Base-by-base conservation (phyloP, 768 basidiomycete genomes). In the Tubosaeta sp. region DNA sequence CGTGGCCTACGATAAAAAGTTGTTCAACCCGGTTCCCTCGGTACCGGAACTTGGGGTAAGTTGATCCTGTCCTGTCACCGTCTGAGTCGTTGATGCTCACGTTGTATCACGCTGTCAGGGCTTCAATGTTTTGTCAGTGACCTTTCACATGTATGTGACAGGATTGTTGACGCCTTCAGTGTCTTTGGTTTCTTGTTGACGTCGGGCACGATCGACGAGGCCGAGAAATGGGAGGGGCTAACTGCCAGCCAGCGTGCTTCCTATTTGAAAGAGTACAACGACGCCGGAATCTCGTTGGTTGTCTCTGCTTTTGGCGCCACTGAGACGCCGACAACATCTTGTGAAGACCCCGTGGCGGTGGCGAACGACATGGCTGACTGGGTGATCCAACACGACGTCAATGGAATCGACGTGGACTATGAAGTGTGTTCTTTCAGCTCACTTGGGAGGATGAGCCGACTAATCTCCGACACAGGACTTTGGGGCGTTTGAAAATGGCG, bases 381-480 rank as follows among this genome's bases (percentile, higher is more conserved):
- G 69, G 77, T 78, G 25, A 69, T 66, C 35, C 25, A 75, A 49
- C 77, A 76, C 53, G 62, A 63, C 24, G 56, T 80, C 31, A 76
- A 79, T 43, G 79, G 79, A 31, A 72, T 79, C 3, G 79, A 81
- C 45, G 65, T 80, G 41, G 79, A 80, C 59, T 80, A 79, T 48
- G 79, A 75, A 54, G 71, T 68, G 36, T 18, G 16, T 34, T 40
- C 18, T 11, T 10, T 9, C 27, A 21, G 21, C 12, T 18, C 1
- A 8, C 25, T 4, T 43, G n/a, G 16, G 22, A 16, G 13, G 40
- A 9, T 0, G n/a, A 9, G 27, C 3, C n/a, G 14, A 18, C n/a
- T 29, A 3, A 43, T 29, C n/a, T 44, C 21, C 6, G 27, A 13
- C 43, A 5, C 34, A 65, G 66, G 69, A 71, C 49, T 68, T 70